Percentiles rank a stretch among this genome's conserved stretches.
These are phyloP conservation scores for Periconia macrospinosa DNA, from an alignment of 2,329 filamentous ascomycete species.

Conservation along the genomic window DNA sequence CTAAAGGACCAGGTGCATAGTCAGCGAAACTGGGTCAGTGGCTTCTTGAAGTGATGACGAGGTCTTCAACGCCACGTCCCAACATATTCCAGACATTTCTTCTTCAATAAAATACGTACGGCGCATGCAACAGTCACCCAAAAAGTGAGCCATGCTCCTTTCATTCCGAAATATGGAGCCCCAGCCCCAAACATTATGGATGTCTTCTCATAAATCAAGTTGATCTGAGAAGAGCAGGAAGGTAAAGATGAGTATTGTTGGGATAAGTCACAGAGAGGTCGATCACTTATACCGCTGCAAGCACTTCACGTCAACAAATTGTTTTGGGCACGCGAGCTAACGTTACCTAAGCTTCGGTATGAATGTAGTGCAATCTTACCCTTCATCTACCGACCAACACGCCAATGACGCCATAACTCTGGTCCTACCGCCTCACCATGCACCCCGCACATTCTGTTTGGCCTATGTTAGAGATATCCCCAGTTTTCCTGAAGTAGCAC, in stretches of 20 bases:
- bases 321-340: not conserved
- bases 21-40: not conserved
- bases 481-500: conserved; percentile 1
- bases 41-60: not conserved
- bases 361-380: not conserved
- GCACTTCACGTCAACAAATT: not conserved
- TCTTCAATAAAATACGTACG: not conserved
- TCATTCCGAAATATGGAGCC: conserved; percentile 56
- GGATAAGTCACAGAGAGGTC: not conserved
- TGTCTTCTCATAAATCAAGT: not conserved
- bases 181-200: conserved; percentile 21
- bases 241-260: not conserved
- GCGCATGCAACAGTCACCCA: conserved; percentile 53
- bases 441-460: conserved; percentile 1
- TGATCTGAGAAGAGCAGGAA: not conserved
- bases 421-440: not conserved
- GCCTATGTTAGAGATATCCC: not conserved
- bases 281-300: not conserved
- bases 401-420: conserved; percentile 3
- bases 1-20: not conserved
- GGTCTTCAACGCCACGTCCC: no score
- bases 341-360: not conserved
- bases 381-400: not conserved
- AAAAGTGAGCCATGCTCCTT: conserved; percentile 59
- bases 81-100: no score